phyloP scores from a whole-genome alignment of 768 basidiomycete species.

The Pleurotus citrinopileatus region DNA sequence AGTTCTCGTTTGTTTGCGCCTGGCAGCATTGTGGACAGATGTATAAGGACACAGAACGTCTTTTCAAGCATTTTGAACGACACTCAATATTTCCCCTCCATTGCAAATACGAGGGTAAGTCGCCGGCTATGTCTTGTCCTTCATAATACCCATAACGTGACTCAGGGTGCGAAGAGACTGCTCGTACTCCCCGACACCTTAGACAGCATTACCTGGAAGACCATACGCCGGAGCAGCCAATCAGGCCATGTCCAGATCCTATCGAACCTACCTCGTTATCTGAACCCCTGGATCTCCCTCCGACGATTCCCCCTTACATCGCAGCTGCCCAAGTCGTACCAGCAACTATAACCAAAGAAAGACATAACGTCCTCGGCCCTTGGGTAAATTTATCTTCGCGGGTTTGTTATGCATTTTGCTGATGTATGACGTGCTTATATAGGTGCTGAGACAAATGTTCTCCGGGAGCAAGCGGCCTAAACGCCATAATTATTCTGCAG shows the following conservation, averaged over 20 bases:
- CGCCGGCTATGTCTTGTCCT: background rate
- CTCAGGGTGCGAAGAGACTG: conserved; percentile 52
- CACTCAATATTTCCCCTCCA: conserved; percentile 44
- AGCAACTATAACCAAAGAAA: conserved; percentile 44
- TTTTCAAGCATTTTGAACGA: conserved; percentile 47
- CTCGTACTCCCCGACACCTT: conserved; percentile 43
- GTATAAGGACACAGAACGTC: conserved; percentile 31
- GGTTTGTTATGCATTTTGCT: background rate
- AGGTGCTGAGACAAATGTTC: conserved; percentile 25
- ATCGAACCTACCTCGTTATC: conserved; percentile 26
- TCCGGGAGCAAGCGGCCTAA: conserved; percentile 14
- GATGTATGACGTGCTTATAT: conserved; percentile 9
- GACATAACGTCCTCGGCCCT: conserved; percentile 48
- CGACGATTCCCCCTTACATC: conserved; percentile 47
- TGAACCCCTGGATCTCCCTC: conserved; percentile 36
- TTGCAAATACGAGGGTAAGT: conserved; percentile 54
- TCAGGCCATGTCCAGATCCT: conserved; percentile 35
- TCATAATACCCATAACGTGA: background rate
- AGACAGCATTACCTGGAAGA: conserved; percentile 45
- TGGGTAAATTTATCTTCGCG: conserved; percentile 40
- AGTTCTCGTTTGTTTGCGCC: conserved; percentile 43
- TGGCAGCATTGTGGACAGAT: conserved; percentile 57
- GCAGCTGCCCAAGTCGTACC: conserved; percentile 41
- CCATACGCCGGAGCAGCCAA: conserved; percentile 28
- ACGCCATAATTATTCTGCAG: conserved; percentile 4